Conservation (phyloP, 2,329 filamentous ascomycete genomes). For the Fusarium sacchari region DNA sequence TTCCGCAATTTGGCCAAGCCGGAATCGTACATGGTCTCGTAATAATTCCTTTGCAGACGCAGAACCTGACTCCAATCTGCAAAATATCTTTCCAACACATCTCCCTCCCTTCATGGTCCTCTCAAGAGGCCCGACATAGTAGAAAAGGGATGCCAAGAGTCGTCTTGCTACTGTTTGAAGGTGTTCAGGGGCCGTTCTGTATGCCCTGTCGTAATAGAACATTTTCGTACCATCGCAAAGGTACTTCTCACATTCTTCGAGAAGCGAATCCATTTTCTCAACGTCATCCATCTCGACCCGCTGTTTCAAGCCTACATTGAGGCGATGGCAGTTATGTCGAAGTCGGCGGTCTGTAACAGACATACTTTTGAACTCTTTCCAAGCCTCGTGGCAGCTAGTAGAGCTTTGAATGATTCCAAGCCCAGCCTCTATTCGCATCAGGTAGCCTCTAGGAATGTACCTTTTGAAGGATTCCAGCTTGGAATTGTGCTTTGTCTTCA, state of each 20-base stretch:
- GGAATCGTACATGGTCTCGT: not conserved
- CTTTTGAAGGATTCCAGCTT: not conserved
- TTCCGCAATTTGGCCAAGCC: not conserved
- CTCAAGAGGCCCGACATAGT: not conserved
- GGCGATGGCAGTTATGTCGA: not conserved
- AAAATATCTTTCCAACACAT: not conserved
- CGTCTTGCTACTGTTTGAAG: slow-evolving; percentile 1
- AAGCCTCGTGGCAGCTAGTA: slow-evolving; percentile 2
- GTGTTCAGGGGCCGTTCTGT: not conserved
- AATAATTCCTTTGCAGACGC: not conserved
- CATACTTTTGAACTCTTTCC: not conserved
- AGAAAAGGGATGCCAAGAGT: slow-evolving; percentile 12
- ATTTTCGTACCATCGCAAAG: not conserved
- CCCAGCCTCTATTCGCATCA: not conserved
- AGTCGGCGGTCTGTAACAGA: not conserved
- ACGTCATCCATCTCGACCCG: slow-evolving; percentile 11
- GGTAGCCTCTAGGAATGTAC: not conserved
- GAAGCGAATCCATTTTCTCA: not conserved
- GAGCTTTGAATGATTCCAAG: slow-evolving; percentile 3
- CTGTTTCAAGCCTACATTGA: slow-evolving; percentile 3
- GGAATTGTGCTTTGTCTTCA: not conserved
- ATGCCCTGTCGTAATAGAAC: not conserved
- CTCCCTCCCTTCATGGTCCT: not conserved
- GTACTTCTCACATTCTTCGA: not conserved
- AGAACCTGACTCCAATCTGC: not conserved